These are phyloP conservation scores for Flaveria bidentis DNA, from an alignment of 129 eudicot species.

Conservation along the genomic window DNA sequence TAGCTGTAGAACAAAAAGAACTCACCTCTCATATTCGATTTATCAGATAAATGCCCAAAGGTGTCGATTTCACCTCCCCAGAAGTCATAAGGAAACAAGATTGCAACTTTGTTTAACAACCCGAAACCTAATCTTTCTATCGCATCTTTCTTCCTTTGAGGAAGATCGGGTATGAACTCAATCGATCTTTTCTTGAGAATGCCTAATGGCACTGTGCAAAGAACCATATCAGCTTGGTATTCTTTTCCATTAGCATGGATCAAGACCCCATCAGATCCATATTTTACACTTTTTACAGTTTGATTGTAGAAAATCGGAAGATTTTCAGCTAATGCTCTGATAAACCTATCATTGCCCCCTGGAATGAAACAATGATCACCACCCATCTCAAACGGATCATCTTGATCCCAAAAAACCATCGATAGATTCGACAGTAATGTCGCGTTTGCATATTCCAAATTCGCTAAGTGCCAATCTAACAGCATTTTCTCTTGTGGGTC, in stretches of 20 bases:
- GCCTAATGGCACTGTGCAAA: constrained; percentile 87
- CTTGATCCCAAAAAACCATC: constrained; percentile 99
- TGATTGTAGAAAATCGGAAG: constrained; percentile 70
- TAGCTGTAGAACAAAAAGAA: constrained; percentile 93
- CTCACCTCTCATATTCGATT: constrained; percentile 88
- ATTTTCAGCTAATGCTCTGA: constrained; percentile 83
- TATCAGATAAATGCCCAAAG: constrained; percentile 85
- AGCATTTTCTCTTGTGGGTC: constrained; percentile 84
- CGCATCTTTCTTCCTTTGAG: constrained; percentile 80
- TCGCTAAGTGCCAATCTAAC: constrained; percentile 98
- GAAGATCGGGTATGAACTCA: constrained; percentile 86
- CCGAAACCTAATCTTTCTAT: constrained; percentile 94
- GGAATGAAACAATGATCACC: constrained; percentile 99
- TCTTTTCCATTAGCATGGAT: constrained; percentile 75
- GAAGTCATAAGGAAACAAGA: constrained; percentile 89
- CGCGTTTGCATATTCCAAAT: constrained; percentile 92
- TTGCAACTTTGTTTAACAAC: constrained; percentile 88
- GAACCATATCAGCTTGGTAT: constrained; percentile 78
- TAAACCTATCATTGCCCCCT: constrained; percentile 89
- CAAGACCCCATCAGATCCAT: constrained; percentile 74
- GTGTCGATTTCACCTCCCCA: constrained; percentile 99
- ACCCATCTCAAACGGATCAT: constrained; percentile 97
- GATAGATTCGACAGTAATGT: constrained; percentile 85
- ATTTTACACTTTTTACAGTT: constrained; percentile 56
- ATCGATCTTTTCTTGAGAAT: constrained; percentile 69